These are phyloP conservation scores for Amanita phalloides DNA, from an alignment of 768 basidiomycete species.

Conservation along the genomic window DNA sequence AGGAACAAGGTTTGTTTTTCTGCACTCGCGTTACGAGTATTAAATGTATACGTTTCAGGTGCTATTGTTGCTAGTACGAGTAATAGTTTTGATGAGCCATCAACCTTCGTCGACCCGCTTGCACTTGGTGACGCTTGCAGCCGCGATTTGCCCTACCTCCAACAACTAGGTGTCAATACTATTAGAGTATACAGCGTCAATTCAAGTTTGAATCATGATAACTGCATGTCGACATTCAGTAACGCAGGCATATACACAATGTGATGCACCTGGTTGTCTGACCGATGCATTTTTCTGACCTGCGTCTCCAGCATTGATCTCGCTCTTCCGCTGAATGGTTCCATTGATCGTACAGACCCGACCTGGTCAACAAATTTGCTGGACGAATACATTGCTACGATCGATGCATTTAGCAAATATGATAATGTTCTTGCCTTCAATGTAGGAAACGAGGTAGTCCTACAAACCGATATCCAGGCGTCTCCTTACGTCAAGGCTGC, in stretches of 20 bases:
- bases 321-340: slow-evolving; percentile 76
- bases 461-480: slow-evolving; percentile 42
- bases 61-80: slow-evolving; percentile 31
- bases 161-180: slow-evolving; percentile 69
- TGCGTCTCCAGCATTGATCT: slow-evolving; percentile 61
- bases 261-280: slow-evolving; percentile 31
- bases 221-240: slow-evolving; percentile 73
- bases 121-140: slow-evolving; percentile 54
- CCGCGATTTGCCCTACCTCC: slow-evolving; percentile 72
- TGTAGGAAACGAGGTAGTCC: slow-evolving; percentile 77
- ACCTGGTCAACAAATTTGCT: slow-evolving; percentile 77
- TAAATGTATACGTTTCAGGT: slow-evolving; percentile 15
- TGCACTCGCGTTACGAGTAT: neutral
- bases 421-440: slow-evolving; percentile 87
- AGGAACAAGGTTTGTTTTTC: slow-evolving; percentile 48
- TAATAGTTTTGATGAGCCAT: slow-evolving; percentile 62
- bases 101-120: slow-evolving; percentile 73
- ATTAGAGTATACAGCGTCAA: slow-evolving; percentile 85
- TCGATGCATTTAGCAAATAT: slow-evolving; percentile 74
- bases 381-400: slow-evolving; percentile 67
- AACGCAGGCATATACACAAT: slow-evolving; percentile 81
- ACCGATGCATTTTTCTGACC: slow-evolving; percentile 5
- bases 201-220: slow-evolving; percentile 73
- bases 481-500: slow-evolving; percentile 86
- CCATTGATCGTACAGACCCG: slow-evolving; percentile 63